Evolutionary conservation across 208 protist species (phyloP), one percentile per base, ranked within the genome.

Genomic region (Leishmania mexicana): DNA sequence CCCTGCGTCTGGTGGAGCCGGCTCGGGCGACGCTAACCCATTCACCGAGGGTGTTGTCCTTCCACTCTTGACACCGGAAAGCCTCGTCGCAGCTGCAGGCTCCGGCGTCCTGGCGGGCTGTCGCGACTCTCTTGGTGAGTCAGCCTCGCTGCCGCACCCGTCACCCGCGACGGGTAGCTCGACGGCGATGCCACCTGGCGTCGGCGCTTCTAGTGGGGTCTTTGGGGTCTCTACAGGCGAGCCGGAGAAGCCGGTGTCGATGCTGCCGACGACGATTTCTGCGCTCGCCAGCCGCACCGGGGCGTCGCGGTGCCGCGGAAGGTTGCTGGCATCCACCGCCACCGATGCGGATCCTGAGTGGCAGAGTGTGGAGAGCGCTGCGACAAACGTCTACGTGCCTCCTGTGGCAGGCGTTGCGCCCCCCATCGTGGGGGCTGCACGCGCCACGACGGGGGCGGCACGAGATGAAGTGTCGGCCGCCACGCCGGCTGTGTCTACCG

Each of bases 301-400:
- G 68, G 62, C 35, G 67, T 35, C 38, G 35, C 54, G 11, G 38
- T 31, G 21, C 53, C 75, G 75, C 3, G 40, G 28, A n/a, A 49
- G 38, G 38, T 24, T 47, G 31, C 53, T 78, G 24, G 49, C 28
- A 35, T 65, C 75, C 35, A 65, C 57, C n/a, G 40, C 49, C 5
- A 58, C 13, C 24, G 85, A 89, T n/a, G 65, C 82, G 31, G 88
- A 87, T 31, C 83, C 84, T 28, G 89, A 89, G 79, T 93, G 89
- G 89, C 77, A 79, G 54, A 91, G 86, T 72, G 78, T 90, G 4
- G 82, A 81, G 72, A 62, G 70, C 21, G 85, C 83, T 68, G 67
- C 84, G 47, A 21, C 70, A 3, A 87, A 85, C 76, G 72, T 81
- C 5, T 85, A 78, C 70, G 19, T 88, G 21, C 80, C 68, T 62